Conservation (phyloP, 176 grass and related monocot species). For the Cenchrus fungigraminus region DNA sequence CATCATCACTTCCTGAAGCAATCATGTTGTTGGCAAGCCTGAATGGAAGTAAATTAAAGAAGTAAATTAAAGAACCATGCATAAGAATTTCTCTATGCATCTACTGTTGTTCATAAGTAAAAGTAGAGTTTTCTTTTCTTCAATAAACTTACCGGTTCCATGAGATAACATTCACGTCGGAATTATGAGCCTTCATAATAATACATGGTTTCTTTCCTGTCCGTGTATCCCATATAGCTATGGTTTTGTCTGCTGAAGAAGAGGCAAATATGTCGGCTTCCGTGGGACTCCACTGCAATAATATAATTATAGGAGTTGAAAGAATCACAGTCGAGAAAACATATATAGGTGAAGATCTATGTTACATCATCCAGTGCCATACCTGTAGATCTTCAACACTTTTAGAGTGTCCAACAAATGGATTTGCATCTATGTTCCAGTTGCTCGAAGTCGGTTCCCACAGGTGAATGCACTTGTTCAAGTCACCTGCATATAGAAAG, state of each 20-base stretch:
- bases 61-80: background rate
- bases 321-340: slow-evolving; percentile 12
- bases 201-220: slow-evolving; percentile 62
- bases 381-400: slow-evolving; percentile 93
- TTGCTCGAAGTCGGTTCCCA: slow-evolving; percentile 75
- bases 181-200: slow-evolving; percentile 76
- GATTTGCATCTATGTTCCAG: slow-evolving; percentile 78
- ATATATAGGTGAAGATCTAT: slow-evolving; percentile 14
- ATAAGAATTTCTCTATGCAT: background rate
- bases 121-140: background rate
- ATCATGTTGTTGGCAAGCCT: slow-evolving; percentile 87
- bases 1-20: slow-evolving; percentile 92
- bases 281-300: slow-evolving; percentile 88
- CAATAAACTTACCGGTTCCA: slow-evolving; percentile 70
- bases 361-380: slow-evolving; percentile 29
- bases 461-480: slow-evolving; percentile 79
- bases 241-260: slow-evolving; percentile 77
- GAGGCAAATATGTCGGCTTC: slow-evolving; percentile 85
- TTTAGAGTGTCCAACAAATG: slow-evolving; percentile 78
- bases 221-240: slow-evolving; percentile 89
- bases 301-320: slow-evolving; percentile 32
- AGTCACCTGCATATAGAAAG: slow-evolving; percentile 63
- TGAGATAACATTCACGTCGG: slow-evolving; percentile 96
- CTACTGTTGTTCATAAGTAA: background rate
- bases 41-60: slow-evolving; percentile 4